Evolutionary conservation across 306 rosid species (phyloP), one percentile per base, ranked within the genome.

Genomic region (Citrullus mucosospermus): DNA sequence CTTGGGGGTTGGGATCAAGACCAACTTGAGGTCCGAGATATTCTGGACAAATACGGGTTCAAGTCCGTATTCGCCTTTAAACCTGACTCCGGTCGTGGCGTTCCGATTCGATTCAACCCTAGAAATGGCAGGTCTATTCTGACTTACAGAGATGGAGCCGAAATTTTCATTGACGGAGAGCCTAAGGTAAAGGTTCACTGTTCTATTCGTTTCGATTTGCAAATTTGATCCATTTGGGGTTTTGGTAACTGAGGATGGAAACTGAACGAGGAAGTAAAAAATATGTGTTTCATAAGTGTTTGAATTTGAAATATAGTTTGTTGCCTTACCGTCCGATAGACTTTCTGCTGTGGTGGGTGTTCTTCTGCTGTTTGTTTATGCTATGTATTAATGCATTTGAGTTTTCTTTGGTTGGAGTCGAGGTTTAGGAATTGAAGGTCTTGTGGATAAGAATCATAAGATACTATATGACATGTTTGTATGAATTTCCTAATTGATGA

Each of bases 1-100:
- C 82, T 95, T 4, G 98, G 97, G 0, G 97, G 97, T 43, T 92
- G 93, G 93, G 98, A 91, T n/a, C 97, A 89, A 82, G 89, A 95
- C 85, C 92, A 95, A 86, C 61, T 95, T 44, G 97, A 95, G 78
- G 88, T 95, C 9, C 84, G 92, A 0, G 89, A 89, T 34, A 88
- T 92, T 39, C 93, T 95, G n/a, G 93, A 95, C 9, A 89, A 85
- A 15, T 78, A 88, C 61, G 91, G 88, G 8, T 79, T 95, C 80
- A 92, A 95, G 75, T 82, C 90, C 36, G n/a, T 92, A 5, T 91
- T 46, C 65, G 97, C 97, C 0, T 95, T 92, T 78, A 89, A 83
- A 48, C 79, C 87, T 8, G 82, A 36, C 22, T 46, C 84, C 3
- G 89, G 84, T n/a, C 98, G 98, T 48, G 91, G 96, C 6, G 89